Evolutionary conservation across 139 green algal genomes (phyloP), one percentile per base, ranked within the genome.

Genomic region (Micromonas commoda): DNA sequence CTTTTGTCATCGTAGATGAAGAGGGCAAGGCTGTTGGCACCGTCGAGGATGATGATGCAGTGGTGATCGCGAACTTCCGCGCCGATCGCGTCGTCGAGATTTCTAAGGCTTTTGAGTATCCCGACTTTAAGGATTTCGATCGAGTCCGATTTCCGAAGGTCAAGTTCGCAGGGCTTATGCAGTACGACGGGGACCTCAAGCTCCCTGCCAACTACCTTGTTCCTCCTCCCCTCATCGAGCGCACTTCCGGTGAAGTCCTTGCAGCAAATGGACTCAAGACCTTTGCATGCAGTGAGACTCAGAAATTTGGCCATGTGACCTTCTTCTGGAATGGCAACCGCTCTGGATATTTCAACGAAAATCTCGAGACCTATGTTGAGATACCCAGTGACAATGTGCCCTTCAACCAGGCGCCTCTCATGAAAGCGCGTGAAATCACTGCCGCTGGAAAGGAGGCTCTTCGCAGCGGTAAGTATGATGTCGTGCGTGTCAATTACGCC

Each of bases 241-340:
- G 71, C 2, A 87, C 82, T 9, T 85, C 68, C 34, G 93, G 93
- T 35, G 82, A 97, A 84, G 96, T 93, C 82, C 82, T 98, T 69
- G 90, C 88, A 20, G 87, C 91, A 73, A 94, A 93, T 78, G 88
- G 89, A 77, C 76, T 97, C 51, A 82, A 71, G 70, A 95, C 91
- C 32, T 98, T 97, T 83, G 94, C 91, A 1, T 97, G 91, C 92
- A 91, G 82, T 32, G 93, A 98, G 86, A 98, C 93, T 3, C 91
- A 97, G 80, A 97, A 97, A 88, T 96, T 97, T 80, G 91, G 93
- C 23, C 91, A 93, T 81, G 88, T 87, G 29, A 98, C 93, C 3
- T 98, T 98, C 86, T 98, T 98, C 87, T 98, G 93, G 93, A 98
- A 98, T 81, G 93, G 93, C 81, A 98, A 98, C 89, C 89, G 93